Base-by-base conservation (phyloP, 2,329 filamentous ascomycete genomes). In the Alternaria sp. region DNA sequence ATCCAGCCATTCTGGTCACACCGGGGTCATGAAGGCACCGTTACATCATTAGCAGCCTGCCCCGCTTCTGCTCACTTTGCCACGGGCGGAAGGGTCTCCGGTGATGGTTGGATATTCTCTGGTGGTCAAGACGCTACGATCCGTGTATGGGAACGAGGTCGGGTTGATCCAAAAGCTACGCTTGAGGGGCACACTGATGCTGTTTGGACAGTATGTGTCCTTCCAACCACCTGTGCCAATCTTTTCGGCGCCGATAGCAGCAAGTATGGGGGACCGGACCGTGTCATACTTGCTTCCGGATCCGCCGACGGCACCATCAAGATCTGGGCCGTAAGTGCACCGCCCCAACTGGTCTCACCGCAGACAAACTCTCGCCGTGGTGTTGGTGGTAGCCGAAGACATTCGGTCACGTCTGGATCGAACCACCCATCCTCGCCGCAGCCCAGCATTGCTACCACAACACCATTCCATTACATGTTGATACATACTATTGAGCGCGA, bases 91-190 rank as follows among this genome's bases (percentile, higher is more conserved):
- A 88, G 93, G 62, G 92, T 91, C 7, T 88, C 90, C 69, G 94
- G 94, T 31, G 95, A 98, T 69, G 95, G 95, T 28, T 99, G 95
- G 95, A 93, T 99, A 65, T 99, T 99, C 78, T 98, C 94, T 5
- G 95, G 95, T 60, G 95, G 95, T 4, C 93, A 97, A 76, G 95
- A 99, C 77, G 88, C 91, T 17, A 96, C 92, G 6, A 88, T 99
- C 36, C 88, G 93, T 29, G 93, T 99, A 0, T 99, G 95, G 95
- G 94, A 99, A 78, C 87, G 93, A 50, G 94, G 94, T 28, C 85
- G 94, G 45, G 92, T 99, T 31, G 95, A 98, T 74, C 93, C 95
- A 7, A 98, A 98, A 78, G 93, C 93, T 2, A 97, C 93, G 0
- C 83, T 99, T 4, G 92, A 97, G 66, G 94, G 93, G 0, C 95